A percentile compares a stretch with the other conserved stretches of the same genome.
phyloP scores from a whole-genome alignment of 768 basidiomycete genomes.

The Rossbeevera mucosa region DNA sequence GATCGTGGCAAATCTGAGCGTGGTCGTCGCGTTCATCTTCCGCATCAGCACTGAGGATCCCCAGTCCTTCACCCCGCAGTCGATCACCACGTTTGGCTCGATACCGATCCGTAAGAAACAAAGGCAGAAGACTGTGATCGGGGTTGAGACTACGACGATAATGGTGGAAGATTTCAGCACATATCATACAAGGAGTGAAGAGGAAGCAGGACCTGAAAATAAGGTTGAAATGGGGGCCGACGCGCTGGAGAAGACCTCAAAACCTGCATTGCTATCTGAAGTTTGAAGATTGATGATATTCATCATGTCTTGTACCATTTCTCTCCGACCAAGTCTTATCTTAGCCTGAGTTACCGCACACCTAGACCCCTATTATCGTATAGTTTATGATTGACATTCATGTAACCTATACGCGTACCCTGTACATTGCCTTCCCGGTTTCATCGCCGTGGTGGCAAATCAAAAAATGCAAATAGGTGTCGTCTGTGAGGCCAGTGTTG shows the following conservation, averaged over 20 bases:
- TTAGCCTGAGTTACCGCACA: not conserved
- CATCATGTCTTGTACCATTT: not conserved
- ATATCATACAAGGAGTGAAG: not conserved
- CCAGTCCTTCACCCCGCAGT: not conserved
- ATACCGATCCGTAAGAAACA: not conserved
- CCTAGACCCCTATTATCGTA: not conserved
- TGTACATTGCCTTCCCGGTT: no score
- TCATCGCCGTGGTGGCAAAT: not conserved
- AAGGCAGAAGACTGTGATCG: not conserved
- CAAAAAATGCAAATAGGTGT: not conserved
- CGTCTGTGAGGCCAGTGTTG: no score
- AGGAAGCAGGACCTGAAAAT: not conserved
- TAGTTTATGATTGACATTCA: not conserved
- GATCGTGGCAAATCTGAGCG: not conserved
- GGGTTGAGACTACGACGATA: not conserved
- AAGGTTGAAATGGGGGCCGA: not conserved
- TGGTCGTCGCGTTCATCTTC: conserved; percentile 6
- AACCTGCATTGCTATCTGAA: not conserved
- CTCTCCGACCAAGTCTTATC: no score
- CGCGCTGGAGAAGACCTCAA: not conserved
- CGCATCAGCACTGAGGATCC: conserved; percentile 4
- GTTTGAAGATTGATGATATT: not conserved
- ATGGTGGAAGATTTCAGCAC: not conserved
- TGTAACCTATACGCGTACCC: not conserved
- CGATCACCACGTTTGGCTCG: not conserved